phyloP scores from a whole-genome alignment of 768 basidiomycete species.

The Plicaturopsis crispa region DNA sequence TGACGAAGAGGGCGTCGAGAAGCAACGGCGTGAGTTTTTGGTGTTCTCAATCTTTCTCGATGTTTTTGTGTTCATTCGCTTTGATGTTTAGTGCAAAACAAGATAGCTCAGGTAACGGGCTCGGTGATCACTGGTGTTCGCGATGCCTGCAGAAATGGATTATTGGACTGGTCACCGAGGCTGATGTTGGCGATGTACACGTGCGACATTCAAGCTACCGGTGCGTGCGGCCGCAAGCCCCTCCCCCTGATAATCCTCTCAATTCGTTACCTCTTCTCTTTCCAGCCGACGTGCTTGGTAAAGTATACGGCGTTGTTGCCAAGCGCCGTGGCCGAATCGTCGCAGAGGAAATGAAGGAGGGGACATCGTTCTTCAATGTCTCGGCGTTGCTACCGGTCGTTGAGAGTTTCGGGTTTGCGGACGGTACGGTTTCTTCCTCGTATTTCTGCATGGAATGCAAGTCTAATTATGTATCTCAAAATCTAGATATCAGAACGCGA shows the following conservation, averaged over 20 bases:
- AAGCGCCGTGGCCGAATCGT: conserved; percentile 87
- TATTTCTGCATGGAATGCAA: not conserved
- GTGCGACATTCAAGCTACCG: conserved; percentile 96
- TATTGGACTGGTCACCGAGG: conserved; percentile 96
- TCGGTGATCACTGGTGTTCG: conserved; percentile 83
- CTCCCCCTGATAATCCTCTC: conserved; percentile 8
- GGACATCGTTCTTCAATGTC: conserved; percentile 90
- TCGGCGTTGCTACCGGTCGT: conserved; percentile 89
- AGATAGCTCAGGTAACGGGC: conserved; percentile 80
- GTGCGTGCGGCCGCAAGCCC: conserved; percentile 39
- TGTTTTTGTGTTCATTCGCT: too few relatives aligned
- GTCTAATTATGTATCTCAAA: conserved; percentile 6
- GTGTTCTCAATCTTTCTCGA: too few relatives aligned
- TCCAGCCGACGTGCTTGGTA: conserved; percentile 91
- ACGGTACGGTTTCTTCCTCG: conserved; percentile 49
- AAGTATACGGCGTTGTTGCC: conserved; percentile 93
- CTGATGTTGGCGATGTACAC: conserved; percentile 98
- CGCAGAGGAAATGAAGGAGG: conserved; percentile 98
- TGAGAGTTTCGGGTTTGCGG: conserved; percentile 96
- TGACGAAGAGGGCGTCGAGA: conserved; percentile 49
- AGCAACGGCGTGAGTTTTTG: conserved; percentile 53
- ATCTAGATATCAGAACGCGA: conserved; percentile 84
- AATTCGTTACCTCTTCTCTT: conserved; percentile 2
- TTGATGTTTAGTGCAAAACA: conserved; percentile 64
- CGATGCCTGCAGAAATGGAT: conserved; percentile 83